Conservation (phyloP, 192 early-diverging fungal species). For the Coemansia sp. region DNA sequence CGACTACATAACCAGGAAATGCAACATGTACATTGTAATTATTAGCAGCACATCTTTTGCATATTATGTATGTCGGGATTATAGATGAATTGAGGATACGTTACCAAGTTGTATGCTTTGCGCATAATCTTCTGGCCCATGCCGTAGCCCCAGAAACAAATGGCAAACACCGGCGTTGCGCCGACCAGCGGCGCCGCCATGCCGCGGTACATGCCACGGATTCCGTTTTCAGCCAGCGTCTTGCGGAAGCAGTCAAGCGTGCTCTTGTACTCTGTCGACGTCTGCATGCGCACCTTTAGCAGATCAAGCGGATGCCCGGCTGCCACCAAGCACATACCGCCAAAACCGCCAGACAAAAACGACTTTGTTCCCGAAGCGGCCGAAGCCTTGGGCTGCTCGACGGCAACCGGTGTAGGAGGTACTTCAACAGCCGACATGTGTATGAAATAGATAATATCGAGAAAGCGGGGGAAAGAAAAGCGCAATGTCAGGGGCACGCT, state of each 20-base stretch:
- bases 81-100: neutral
- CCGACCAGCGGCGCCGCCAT: slow-evolving; percentile 92
- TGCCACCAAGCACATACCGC: slow-evolving; percentile 77
- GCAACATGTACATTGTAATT: neutral
- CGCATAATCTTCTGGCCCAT: slow-evolving; percentile 55
- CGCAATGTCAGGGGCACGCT: neutral
- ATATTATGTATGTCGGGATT: slow-evolving; percentile 10
- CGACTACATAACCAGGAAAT: slow-evolving; percentile 18
- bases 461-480: neutral
- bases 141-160: slow-evolving; percentile 82
- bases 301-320: slow-evolving; percentile 84
- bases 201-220: slow-evolving; percentile 92
- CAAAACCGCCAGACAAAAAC: slow-evolving; percentile 90
- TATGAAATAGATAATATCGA: slow-evolving; percentile 2
- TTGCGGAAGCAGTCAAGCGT: slow-evolving; percentile 89
- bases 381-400: slow-evolving; percentile 10
- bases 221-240: slow-evolving; percentile 87
- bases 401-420: slow-evolving; percentile 1
- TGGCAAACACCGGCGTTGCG: slow-evolving; percentile 94
- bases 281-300: slow-evolving; percentile 95
- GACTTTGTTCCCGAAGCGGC: slow-evolving; percentile 68
- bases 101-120: slow-evolving; percentile 43
- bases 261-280: slow-evolving; percentile 81
- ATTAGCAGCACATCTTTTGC: neutral
- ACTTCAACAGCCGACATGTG: slow-evolving; percentile 25